Evolutionary conservation across 331 rosid genomes (phyloP).

Genomic region (Saraca asoca): DNA sequence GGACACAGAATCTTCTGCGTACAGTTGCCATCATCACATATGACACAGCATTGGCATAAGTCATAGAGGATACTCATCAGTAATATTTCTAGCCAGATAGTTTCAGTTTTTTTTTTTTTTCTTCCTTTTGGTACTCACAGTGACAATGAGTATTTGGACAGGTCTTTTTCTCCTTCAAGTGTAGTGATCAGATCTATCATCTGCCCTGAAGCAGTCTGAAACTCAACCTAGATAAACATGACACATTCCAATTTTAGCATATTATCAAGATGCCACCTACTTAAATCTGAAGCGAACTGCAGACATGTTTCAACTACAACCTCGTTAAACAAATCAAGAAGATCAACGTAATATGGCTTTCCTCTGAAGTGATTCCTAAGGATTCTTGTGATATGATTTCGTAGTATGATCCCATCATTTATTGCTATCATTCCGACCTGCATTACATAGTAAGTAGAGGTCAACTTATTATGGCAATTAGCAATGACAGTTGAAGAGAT

Average conservation of each 20-base stretch:
- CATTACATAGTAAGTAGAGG: conserved; percentile 15
- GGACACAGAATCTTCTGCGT: not conserved
- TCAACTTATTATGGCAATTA: conserved; percentile 8
- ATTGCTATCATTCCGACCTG: conserved; percentile 53
- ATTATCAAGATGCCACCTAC: conserved; percentile 21
- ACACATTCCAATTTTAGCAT: conserved; percentile 27
- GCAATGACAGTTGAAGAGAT: conserved; percentile 12
- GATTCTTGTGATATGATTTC: conserved; percentile 79
- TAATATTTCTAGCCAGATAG: not conserved
- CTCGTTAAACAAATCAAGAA: conserved; percentile 91
- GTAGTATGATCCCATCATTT: conserved; percentile 55
- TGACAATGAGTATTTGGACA: conserved; percentile 66
- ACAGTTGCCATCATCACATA: not conserved
- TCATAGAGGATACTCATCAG: conserved; percentile 16
- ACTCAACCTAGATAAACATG: conserved; percentile 67
- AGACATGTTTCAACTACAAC: conserved; percentile 38
- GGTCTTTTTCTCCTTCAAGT: conserved; percentile 72
- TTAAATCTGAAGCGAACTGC: conserved; percentile 26
- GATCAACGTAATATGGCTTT: conserved; percentile 80
- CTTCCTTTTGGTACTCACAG: conserved; percentile 57
- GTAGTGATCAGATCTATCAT: conserved; percentile 90
- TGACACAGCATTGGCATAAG: conserved; percentile 5
- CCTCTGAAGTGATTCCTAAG: conserved; percentile 77
- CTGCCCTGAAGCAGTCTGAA: conserved; percentile 96
- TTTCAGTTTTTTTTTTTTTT: not conserved